Base-by-base conservation (phyloP, 1,284 basidiomycete species). In the Apiotrichum porosum region DNA sequence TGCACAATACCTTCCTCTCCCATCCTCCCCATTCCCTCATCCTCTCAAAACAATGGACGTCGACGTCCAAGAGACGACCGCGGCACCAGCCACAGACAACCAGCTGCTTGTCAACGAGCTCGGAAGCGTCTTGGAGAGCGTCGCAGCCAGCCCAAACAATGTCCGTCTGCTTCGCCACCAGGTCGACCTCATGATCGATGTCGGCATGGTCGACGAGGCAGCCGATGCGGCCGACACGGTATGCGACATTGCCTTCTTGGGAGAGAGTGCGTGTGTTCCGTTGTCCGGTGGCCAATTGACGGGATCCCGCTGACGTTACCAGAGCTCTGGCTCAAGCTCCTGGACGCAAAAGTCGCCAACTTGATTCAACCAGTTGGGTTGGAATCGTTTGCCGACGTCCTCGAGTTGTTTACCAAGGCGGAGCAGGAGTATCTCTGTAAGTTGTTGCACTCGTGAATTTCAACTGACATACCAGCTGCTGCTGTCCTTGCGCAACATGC, bases 371-470 rank as follows among this genome's bases (percentile, higher is more conserved):
- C 55, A 1, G 36, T 65, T 5, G 57, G 44, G n/a, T 44, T 68
- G 9, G 78, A 81, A 39, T 79, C 77, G 13, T 73, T 83, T 19
- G 62, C 79, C 35, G 80, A 82, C 38, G 66, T 88, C 12, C 68
- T 87, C 47, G 77, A 78, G n/a, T 57, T 83, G 37, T 90, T 84
- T 63, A 71, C 76, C 36, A 79, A 77, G 37, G 88, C 88, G 15
- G 86, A 88, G 65, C 73, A 70, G 15, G 88, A 92, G 61, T 91
- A 91, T 65, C 64, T 89, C 24, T 90, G 88, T 91, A 68, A 71
- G 86, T 69, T 47, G 53, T 15, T 12, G 9, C 3, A 18, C 26
- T 13, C 15, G 4, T 12, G 37, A 58, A 50, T 45, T 31, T 17
- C 14, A 32, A 14, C 51, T 56, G 22, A 51, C 36, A 3, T 24